Evolutionary conservation across 108 stramenopile species (phyloP), one percentile per base, ranked within the genome.

Genomic region (Fragilaria crotonensis): DNA sequence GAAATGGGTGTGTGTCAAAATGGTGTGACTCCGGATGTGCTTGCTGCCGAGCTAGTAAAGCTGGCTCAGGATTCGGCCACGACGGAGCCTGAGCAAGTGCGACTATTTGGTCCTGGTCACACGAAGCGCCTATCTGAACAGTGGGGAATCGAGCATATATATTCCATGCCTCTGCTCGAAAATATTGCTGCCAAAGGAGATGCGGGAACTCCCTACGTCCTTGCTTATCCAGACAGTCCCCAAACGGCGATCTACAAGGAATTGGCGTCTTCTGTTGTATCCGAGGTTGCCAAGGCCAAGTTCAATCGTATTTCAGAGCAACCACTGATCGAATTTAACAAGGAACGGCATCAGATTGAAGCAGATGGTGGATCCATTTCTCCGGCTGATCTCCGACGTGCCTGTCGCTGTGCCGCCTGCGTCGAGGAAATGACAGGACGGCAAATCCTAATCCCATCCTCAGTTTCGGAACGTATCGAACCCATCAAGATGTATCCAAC

Each of bases 351-450:
- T 47, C 31, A 59, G 5, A 70, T 90, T 25, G 48, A 51, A 44
- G 57, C 82, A 29, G 71, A 72, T 29, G 61, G 71, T 14, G 69
- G 59, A 30, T 66, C 69, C 7, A 26, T 88, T 21, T 33, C 79
- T 30, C 79, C 93, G 3, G 80, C 82, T 48, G 67, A 72, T 5
- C 59, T 90, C 30, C 72, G 85, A 67, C 36, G 84, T 49, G 83
- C 59, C 25, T 95, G 94, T 64, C 77, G 89, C 23, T 95, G 94
- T 68, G 94, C 94, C 22, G 68, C 73, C 1, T 95, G 94, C 53
- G 90, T 95, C 41, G 94, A 95, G 61, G 94, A 95, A 66, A 41
- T 90, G 69, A 89, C 93, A n/a, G 93, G 93, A 17, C 85, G 75
- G 57, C 86, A 90, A 62, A 80, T 88, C 21, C 60, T 90, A 46